Conservation (phyloP, 805 yeast species). For the Scheffersomyces ergatensis region DNA sequence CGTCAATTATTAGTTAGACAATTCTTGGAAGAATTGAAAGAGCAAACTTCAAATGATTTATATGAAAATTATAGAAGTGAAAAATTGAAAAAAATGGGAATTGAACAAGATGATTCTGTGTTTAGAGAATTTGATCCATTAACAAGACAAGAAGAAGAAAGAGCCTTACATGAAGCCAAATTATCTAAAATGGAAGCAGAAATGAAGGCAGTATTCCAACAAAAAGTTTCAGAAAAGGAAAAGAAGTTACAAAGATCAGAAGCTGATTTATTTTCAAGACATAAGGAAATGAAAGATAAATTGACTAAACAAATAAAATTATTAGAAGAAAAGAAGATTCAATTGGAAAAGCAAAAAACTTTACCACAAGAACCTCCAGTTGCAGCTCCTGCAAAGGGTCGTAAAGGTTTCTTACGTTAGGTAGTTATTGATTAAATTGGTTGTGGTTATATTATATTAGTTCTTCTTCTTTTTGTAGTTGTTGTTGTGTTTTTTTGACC, state of each 20-base stretch:
- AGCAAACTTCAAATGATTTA: conserved; percentile 68
- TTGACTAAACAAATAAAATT: conserved; percentile 82
- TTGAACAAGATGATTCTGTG: conserved; percentile 89
- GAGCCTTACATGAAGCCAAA: conserved; percentile 88
- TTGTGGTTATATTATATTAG: too few species aligned
- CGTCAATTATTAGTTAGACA: conserved; percentile 87
- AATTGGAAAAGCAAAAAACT: conserved; percentile 61
- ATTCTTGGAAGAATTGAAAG: conserved; percentile 91
- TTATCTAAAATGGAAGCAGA: conserved; percentile 92
- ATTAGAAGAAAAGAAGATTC: conserved; percentile 86
- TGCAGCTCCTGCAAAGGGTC: conserved; percentile 53
- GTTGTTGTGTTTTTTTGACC: too few species aligned
- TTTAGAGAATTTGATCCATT: conserved; percentile 94
- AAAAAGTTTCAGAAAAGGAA: conserved; percentile 94
- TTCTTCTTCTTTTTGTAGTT: too few species aligned
- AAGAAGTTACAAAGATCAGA: conserved; percentile 95
- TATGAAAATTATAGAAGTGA: conserved; percentile 89
- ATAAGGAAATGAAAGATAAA: conserved; percentile 96
- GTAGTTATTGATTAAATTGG: too few species aligned
- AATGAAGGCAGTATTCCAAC: conserved; percentile 95
- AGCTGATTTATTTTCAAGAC: conserved; percentile 92
- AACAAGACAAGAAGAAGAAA: conserved; percentile 90
- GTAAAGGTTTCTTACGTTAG: conserved; percentile 79
- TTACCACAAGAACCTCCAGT: conserved; percentile 49
- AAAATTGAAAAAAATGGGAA: conserved; percentile 77